Conservation (phyloP, 2,329 filamentous ascomycete species). For the Penicillium sp. region DNA sequence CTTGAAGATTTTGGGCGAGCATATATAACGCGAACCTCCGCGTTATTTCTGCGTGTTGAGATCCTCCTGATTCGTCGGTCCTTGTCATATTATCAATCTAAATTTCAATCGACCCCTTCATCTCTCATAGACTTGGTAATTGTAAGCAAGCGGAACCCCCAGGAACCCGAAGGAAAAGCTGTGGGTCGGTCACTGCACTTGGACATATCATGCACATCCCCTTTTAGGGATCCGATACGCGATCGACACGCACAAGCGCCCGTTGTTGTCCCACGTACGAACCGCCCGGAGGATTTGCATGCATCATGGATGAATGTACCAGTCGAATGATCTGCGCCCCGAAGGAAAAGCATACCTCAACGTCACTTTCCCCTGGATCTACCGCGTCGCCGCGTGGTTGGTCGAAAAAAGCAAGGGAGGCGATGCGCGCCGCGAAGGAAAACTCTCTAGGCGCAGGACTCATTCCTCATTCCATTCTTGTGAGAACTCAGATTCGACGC, state of each 20-base stretch:
- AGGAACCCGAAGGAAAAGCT: neutral
- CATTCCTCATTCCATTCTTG: neutral
- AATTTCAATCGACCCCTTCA: too few relatives aligned
- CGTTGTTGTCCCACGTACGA: neutral
- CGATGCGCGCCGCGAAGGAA: neutral
- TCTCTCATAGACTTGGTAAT: neutral
- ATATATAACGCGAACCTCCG: too few relatives aligned
- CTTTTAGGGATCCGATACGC: neutral
- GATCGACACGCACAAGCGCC: neutral
- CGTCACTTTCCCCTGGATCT: neutral
- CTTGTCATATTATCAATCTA: too few relatives aligned
- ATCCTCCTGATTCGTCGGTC: too few relatives aligned
- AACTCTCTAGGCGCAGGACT: neutral
- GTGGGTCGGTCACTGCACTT: neutral
- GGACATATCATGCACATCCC: neutral
- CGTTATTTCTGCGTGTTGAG: too few relatives aligned
- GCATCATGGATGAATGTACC: neutral
- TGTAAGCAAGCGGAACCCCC: neutral
- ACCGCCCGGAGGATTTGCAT: neutral
- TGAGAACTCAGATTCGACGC: neutral
- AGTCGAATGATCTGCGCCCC: neutral
- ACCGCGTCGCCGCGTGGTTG: too few relatives aligned
- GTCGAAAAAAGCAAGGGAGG: too few relatives aligned
- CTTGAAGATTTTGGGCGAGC: too few relatives aligned
- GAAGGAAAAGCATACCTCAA: neutral